Conservation (phyloP, 352 stramenopile species). For the Paralagenidium karlingii region DNA sequence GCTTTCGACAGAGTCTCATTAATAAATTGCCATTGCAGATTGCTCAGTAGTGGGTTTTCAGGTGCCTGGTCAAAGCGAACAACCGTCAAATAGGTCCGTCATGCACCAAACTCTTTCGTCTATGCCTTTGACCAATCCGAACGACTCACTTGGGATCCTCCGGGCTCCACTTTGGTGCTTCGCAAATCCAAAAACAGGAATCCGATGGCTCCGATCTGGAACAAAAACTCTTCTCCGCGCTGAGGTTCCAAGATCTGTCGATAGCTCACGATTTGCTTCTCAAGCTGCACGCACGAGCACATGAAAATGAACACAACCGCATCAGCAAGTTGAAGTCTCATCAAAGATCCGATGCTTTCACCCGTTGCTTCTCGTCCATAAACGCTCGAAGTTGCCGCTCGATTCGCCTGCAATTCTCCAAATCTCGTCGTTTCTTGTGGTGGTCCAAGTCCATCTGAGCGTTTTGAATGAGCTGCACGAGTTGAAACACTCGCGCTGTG, state of each 20-base stretch:
- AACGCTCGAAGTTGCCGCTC: slow-evolving; percentile 41
- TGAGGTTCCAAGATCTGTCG: slow-evolving; percentile 42
- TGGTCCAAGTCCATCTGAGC: slow-evolving; percentile 23
- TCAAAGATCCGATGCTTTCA: neutral
- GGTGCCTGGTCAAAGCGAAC: too few species aligned
- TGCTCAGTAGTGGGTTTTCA: slow-evolving; percentile 41
- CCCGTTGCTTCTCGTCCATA: slow-evolving; percentile 40
- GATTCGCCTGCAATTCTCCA: slow-evolving; percentile 38
- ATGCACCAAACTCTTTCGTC: too few species aligned
- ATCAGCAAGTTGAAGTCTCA: neutral
- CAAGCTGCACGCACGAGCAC: slow-evolving; percentile 15
- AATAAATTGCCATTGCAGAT: slow-evolving; percentile 46
- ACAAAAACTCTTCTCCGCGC: slow-evolving; percentile 46
- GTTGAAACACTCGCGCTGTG: slow-evolving; percentile 26
- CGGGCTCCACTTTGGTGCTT: slow-evolving; percentile 31
- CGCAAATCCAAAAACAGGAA: slow-evolving; percentile 57
- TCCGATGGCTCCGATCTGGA: slow-evolving; percentile 20
- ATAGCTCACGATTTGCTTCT: slow-evolving; percentile 43
- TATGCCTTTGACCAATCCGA: too few species aligned
- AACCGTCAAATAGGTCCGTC: too few species aligned
- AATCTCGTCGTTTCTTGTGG: slow-evolving; percentile 53
- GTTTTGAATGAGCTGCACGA: slow-evolving; percentile 24
- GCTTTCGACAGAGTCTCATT: slow-evolving; percentile 21
- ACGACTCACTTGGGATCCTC: slow-evolving; percentile 56
- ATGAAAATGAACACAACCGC: neutral